Evolutionary conservation across 140 eudicot genomes (phyloP), one percentile per base, ranked within the genome.

Genomic region (Bidens hawaiensis): DNA sequence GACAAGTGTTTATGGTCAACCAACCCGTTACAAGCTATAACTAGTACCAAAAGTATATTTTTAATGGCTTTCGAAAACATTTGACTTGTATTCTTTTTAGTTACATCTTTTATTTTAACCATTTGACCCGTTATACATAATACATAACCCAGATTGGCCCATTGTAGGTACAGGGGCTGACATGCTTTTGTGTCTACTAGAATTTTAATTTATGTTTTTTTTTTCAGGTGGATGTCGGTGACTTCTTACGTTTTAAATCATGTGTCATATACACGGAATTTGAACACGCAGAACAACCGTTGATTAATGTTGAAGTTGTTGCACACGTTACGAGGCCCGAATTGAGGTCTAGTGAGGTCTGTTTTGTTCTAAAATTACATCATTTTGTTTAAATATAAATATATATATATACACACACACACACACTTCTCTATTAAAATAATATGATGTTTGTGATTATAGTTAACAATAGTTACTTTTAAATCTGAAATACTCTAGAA

Each of bases 281-380:
- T 68, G 94, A 88, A 68, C 71, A 76, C 61, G 70, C 88, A 0
- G 99, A 93, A 33, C 85, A 72, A 67, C 99, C 99, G 30, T 61
- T 93, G 27, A 88, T 93, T 56, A 80, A 88, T 27, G 78, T 93
- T 13, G 99, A 93, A 79, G 99, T 93, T 56, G 95, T 88, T 42
- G 99, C 99, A 12, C 99, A 93, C 69, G 99, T 93, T 73, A 93
- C 99, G 19, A 85, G 91, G 79, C 99, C 99, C 25, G 99, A 93
- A 64, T 67, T 82, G 21, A 88, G 96, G 76, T 88, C 97, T 11
- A 93, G 99, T 49, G 99, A 93, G 97, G 99, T 91, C 71, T 31
- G 66, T 54, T 60, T 41, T 15, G 4, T 19, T 23, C 67, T 22
- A 50, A 54, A 42, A 26, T 14, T 47, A 17, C 3, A 5, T 17